Evolutionary conservation across 2,329 filamentous ascomycete species (phyloP).

Genomic region (Colletotrichum agaves): DNA sequence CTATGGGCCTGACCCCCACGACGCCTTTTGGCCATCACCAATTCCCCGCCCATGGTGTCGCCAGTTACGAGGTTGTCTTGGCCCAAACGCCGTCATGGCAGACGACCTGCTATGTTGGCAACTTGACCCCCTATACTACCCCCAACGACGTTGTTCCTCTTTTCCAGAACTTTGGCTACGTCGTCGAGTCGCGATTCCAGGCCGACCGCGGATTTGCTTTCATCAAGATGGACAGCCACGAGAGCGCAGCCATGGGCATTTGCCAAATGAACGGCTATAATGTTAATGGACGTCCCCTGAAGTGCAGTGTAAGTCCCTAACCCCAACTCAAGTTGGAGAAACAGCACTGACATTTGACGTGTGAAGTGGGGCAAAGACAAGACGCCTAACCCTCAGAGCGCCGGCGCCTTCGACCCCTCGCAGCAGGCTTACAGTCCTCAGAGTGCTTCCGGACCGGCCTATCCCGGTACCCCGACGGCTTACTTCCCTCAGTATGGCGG

Average conservation of each 20-base stretch:
- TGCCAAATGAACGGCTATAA: constrained; percentile 98
- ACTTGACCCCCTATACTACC: constrained; percentile 96
- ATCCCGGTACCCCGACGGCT: constrained; percentile 79
- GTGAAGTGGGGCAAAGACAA: constrained; percentile 98
- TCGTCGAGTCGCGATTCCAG: constrained; percentile 97
- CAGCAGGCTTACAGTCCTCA: constrained; percentile 77
- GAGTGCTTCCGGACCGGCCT: constrained; percentile 77
- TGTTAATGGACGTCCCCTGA: constrained; percentile 94
- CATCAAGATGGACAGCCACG: constrained; percentile 98
- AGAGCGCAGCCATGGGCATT: constrained; percentile 98
- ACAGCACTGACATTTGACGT: constrained; percentile 22
- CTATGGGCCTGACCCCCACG: constrained; percentile 98
- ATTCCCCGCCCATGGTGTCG: constrained; percentile 95
- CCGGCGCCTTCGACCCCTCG: constrained; percentile 85
- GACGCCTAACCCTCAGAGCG: constrained; percentile 74
- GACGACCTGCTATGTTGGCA: constrained; percentile 98
- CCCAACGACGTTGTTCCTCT: constrained; percentile 97
- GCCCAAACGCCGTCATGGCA: constrained; percentile 97
- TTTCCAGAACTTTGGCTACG: constrained; percentile 98
- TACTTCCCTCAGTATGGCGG: constrained; percentile 97
- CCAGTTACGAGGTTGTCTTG: constrained; percentile 97
- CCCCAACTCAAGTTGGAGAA: constrained; percentile 10
- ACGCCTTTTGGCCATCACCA: constrained; percentile 97
- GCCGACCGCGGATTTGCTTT: constrained; percentile 98
- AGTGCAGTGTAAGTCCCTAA: constrained; percentile 88